These are phyloP conservation scores for Neofusicoccum laricinum DNA, from an alignment of 2,329 filamentous ascomycete genomes.

Conservation along the genomic window DNA sequence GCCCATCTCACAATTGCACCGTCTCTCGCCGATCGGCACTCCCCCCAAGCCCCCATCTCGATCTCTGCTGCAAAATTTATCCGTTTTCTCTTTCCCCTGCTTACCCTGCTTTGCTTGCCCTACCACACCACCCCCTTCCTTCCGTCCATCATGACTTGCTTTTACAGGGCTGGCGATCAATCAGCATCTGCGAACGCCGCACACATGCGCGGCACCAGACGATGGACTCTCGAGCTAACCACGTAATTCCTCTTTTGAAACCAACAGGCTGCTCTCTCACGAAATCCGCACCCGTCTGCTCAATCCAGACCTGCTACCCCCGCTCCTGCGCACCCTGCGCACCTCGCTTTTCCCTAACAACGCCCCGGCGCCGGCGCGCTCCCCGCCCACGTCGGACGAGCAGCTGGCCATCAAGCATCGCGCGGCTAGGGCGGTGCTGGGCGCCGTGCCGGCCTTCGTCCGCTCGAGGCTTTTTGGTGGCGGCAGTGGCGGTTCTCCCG, in stretches of 20 bases:
- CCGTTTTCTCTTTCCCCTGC: neutral
- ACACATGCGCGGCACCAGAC: too few relatives aligned
- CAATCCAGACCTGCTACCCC: constrained; percentile 43
- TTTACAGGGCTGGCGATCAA: neutral
- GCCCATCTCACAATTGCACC: neutral
- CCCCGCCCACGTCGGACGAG: constrained; percentile 58
- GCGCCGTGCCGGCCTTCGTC: constrained; percentile 46
- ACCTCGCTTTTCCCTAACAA: constrained; percentile 85
- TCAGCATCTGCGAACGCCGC: neutral
- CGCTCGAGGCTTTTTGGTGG: constrained; percentile 29
- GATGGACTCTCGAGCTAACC: neutral
- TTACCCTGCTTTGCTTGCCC: neutral
- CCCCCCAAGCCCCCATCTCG: neutral
- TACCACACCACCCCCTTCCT: neutral
- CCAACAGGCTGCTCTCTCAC: constrained; percentile 45
- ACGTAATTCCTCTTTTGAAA: constrained; percentile 8
- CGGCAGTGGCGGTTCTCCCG: neutral
- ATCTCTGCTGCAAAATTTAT: neutral
- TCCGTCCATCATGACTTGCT: neutral
- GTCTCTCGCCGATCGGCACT: neutral
- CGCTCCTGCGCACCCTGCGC: constrained; percentile 65
- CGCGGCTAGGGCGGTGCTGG: constrained; percentile 60
- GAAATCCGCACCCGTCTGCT: constrained; percentile 41
- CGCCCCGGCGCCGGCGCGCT: constrained; percentile 62
- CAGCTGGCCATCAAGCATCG: constrained; percentile 62